These are phyloP conservation scores for Mesembryanthemum crystallinum DNA, from an alignment of 148 eudicot genomes.

Conservation along the genomic window DNA sequence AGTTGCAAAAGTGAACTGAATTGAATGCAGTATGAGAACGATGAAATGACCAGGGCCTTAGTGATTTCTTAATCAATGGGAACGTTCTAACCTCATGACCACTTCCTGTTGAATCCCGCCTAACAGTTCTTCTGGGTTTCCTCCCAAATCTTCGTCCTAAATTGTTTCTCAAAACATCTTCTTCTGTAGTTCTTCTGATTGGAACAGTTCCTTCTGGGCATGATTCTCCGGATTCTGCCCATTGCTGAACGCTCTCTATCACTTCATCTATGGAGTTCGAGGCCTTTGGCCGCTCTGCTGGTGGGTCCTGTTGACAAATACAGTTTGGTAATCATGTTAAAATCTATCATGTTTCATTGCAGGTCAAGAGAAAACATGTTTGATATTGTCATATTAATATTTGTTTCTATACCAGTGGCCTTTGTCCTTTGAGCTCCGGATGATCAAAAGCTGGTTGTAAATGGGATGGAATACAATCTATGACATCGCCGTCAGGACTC, in stretches of 20 bases:
- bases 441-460: conserved; percentile 99
- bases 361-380: not conserved
- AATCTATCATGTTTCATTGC: not conserved
- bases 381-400: not conserved
- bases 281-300: conserved; percentile 84
- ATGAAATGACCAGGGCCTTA: not conserved
- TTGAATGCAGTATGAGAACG: not conserved
- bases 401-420: conserved; percentile 50
- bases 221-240: conserved; percentile 65
- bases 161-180: conserved; percentile 68
- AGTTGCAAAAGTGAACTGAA: no score
- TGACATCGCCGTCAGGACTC: conserved; percentile 98
- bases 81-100: conserved; percentile 77
- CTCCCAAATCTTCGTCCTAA: conserved; percentile 67
- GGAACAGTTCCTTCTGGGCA: conserved; percentile 96
- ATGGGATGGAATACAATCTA: conserved; percentile 80
- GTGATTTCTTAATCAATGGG: not conserved
- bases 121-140: conserved; percentile 50
- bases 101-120: conserved; percentile 70
- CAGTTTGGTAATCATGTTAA: not conserved
- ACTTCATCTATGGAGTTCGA: conserved; percentile 31
- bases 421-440: conserved; percentile 86
- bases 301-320: conserved; percentile 52
- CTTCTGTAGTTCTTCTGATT: conserved; percentile 77
- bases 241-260: conserved; percentile 46